Conservation (phyloP, 805 yeast species). For the Grigorovia transvaalensis region DNA sequence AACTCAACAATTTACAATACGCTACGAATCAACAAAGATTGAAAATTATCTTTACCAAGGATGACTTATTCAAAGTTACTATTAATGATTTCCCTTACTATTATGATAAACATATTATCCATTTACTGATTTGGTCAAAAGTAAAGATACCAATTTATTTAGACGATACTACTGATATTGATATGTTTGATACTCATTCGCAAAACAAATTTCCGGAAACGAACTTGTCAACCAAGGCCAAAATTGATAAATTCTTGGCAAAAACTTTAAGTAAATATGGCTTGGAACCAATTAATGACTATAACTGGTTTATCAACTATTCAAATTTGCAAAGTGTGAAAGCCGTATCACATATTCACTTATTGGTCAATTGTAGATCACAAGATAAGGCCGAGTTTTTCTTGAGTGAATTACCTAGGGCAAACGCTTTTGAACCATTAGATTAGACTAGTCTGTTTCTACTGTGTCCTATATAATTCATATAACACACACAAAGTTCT, state of each 20-base stretch:
- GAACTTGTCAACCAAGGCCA: constrained; percentile 34
- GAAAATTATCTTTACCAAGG: constrained; percentile 17
- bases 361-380: constrained; percentile 33
- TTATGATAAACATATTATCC: constrained; percentile 41
- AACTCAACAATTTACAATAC: constrained; percentile 11
- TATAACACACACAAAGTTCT: no score
- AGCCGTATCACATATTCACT: constrained; percentile 61
- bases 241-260: constrained; percentile 41
- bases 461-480: neutral
- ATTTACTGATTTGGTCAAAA: constrained; percentile 62
- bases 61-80: constrained; percentile 33
- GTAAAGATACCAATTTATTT: constrained; percentile 43
- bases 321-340: constrained; percentile 57
- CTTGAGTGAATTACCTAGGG: constrained; percentile 1
- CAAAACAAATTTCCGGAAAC: constrained; percentile 24
- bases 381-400: neutral
- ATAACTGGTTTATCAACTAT: constrained; percentile 67
- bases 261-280: constrained; percentile 27
- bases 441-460: neutral
- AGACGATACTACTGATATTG: constrained; percentile 25
- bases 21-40: constrained; percentile 15
- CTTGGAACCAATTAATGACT: constrained; percentile 24
- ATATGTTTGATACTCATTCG: constrained; percentile 38
- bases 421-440: constrained; percentile 4
- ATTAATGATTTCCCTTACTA: constrained; percentile 60